phyloP scores from a whole-genome alignment of 1,284 basidiomycete genomes.

The Blastosporella zonata region DNA sequence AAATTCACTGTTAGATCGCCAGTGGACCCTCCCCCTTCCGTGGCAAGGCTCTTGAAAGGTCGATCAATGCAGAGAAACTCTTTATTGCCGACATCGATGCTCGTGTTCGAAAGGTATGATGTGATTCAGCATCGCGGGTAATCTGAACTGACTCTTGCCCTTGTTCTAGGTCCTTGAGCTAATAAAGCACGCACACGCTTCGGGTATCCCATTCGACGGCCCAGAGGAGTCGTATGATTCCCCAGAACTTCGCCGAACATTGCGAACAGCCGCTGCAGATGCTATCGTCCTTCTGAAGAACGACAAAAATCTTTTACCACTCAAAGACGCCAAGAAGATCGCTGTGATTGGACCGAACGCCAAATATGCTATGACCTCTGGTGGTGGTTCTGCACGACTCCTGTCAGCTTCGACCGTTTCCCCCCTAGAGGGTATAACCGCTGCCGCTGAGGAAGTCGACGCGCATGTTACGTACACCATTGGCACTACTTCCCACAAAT shows the following conservation, averaged over 20 bases:
- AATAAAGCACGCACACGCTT: conserved; percentile 36
- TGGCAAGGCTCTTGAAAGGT: conserved; percentile 40
- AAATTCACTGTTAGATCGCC: not conserved
- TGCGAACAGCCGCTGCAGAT: conserved; percentile 42
- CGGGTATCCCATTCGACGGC: conserved; percentile 40
- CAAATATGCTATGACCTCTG: conserved; percentile 46
- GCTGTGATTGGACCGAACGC: conserved; percentile 61
- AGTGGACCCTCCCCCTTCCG: conserved; percentile 46
- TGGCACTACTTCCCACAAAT: conserved; percentile 36
- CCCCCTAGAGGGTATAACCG: conserved; percentile 46
- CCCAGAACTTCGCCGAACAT: conserved; percentile 38
- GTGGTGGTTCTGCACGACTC: conserved; percentile 52
- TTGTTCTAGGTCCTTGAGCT: conserved; percentile 36
- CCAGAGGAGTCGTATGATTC: conserved; percentile 41
- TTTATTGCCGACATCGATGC: conserved; percentile 36
- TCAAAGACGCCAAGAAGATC: conserved; percentile 38
- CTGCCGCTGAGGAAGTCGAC: conserved; percentile 37
- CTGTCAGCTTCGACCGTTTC: conserved; percentile 45
- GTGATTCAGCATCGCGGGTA: not conserved
- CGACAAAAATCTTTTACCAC: conserved; percentile 39
- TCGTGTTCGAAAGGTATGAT: conserved; percentile 34
- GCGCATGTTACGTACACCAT: conserved; percentile 35
- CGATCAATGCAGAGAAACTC: conserved; percentile 39
- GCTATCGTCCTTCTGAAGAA: conserved; percentile 51
- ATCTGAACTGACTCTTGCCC: conserved; percentile 14